Percentiles rank a stretch among this genome's conserved stretches.
Conservation (phyloP, 2,329 filamentous ascomycete genomes). For the Beauveria sp. region DNA sequence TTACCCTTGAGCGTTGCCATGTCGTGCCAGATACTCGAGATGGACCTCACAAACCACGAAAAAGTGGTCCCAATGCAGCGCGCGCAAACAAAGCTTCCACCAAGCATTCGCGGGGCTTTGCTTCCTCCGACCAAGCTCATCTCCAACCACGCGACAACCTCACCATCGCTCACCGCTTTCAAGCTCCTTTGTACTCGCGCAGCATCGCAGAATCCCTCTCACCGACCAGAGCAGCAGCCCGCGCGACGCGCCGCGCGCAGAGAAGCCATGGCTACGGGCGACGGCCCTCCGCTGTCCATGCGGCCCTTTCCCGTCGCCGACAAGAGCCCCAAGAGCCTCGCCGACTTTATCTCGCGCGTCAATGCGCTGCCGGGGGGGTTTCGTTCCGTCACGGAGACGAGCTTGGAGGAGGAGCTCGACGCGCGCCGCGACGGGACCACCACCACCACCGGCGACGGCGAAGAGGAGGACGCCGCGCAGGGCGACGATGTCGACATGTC, state of each 20-base stretch:
- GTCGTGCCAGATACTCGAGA: neutral
- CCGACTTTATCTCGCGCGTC: conserved; percentile 70
- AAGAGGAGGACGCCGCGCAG: conserved; percentile 36
- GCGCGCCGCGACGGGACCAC: conserved; percentile 23
- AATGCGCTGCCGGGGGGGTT: conserved; percentile 74
- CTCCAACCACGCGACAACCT: neutral
- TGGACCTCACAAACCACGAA: too few species aligned
- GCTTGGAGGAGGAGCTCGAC: conserved; percentile 61
- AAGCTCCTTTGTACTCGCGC: too few species aligned
- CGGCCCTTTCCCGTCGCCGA: conserved; percentile 42
- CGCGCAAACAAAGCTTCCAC: neutral
- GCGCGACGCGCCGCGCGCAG: too few species aligned
- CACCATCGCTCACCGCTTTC: neutral
- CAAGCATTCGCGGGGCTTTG: neutral
- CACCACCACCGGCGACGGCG: conserved; percentile 22
- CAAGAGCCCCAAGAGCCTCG: conserved; percentile 54
- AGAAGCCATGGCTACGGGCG: conserved; percentile 22
- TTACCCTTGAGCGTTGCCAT: too few species aligned
- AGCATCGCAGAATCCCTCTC: too few species aligned
- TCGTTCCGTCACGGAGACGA: conserved; percentile 66
- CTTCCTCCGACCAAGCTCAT: neutral
- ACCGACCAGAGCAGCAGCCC: too few species aligned
- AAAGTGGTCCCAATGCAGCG: neutral
- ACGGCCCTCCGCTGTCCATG: conserved; percentile 29
- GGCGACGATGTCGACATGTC: conserved; percentile 39